Percentiles rank a stretch among this genome's conserved stretches.
Evolutionary conservation across 176 grass and related monocot species (phyloP).

Genomic region (Elaeis guineensis): DNA sequence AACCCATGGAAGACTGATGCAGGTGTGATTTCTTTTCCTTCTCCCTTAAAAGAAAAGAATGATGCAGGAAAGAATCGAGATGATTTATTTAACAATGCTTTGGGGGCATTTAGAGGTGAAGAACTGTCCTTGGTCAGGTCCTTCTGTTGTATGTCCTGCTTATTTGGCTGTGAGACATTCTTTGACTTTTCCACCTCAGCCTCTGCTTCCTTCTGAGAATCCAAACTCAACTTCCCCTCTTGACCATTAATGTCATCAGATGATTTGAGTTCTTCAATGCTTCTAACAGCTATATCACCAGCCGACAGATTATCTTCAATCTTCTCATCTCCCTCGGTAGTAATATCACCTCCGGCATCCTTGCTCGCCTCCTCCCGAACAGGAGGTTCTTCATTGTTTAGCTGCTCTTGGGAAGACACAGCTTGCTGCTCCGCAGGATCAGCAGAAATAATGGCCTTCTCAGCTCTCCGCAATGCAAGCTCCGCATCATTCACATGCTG

Average conservation of each 20-base stretch:
- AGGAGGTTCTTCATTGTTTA: slow-evolving; percentile 24
- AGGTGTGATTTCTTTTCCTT: slow-evolving; percentile 66
- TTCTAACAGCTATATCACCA: slow-evolving; percentile 46
- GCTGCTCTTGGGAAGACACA: slow-evolving; percentile 39
- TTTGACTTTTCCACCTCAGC: slow-evolving; percentile 66
- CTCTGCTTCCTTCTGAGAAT: slow-evolving; percentile 65
- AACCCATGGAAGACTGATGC: slow-evolving; percentile 57
- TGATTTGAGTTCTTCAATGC: slow-evolving; percentile 46
- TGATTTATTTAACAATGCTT: slow-evolving; percentile 73
- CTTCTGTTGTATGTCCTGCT: slow-evolving; percentile 58
- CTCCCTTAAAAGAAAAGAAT: slow-evolving; percentile 87
- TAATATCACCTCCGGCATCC: slow-evolving; percentile 14
- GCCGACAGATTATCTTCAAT: slow-evolving; percentile 37
- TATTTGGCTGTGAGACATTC: slow-evolving; percentile 50
- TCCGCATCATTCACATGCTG: slow-evolving; percentile 64
- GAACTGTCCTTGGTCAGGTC: slow-evolving; percentile 36
- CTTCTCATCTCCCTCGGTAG: slow-evolving; percentile 58
- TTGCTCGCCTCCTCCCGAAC: slow-evolving; percentile 11
- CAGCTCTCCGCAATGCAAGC: slow-evolving; percentile 47
- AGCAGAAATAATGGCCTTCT: slow-evolving; percentile 42
- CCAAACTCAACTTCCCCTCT: slow-evolving; percentile 39
- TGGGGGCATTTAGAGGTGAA: slow-evolving; percentile 38
- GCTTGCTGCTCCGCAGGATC: slow-evolving; percentile 38
- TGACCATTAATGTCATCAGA: slow-evolving; percentile 48
- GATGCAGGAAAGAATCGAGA: slow-evolving; percentile 92